Evolutionary conservation across 2,329 filamentous ascomycete species (phyloP).

Genomic region (Ascochyta lentis): DNA sequence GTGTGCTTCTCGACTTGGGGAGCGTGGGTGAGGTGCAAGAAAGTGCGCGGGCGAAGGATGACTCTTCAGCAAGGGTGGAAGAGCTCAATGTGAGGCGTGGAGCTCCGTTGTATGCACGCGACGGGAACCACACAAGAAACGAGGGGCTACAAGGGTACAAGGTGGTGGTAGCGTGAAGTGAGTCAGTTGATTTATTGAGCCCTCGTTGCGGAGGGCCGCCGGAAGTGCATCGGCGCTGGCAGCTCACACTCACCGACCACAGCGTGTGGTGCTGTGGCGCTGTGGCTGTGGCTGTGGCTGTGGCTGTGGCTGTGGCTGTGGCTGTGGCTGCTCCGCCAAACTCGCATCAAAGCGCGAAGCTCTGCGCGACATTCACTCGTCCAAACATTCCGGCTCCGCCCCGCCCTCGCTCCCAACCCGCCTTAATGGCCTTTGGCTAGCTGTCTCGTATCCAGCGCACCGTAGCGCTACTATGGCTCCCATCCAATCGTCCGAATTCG

Average conservation of each 20-base stretch:
- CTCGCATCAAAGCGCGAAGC: conserved; percentile 27
- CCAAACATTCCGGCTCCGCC: conserved; percentile 31
- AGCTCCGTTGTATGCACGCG: not conserved
- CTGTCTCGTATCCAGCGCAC: conserved; percentile 37
- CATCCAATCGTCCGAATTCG: conserved; percentile 60
- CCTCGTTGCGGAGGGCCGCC: conserved; percentile 12
- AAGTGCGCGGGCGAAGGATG: not conserved
- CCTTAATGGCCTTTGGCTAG: conserved; percentile 46
- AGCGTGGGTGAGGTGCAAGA: not conserved
- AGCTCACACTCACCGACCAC: too few relatives aligned
- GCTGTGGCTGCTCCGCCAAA: conserved; percentile 15
- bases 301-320: conserved; percentile 4
- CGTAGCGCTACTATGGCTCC: conserved; percentile 48
- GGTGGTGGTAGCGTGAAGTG: conserved; percentile 6
- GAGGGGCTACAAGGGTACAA: not conserved
- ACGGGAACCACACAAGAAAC: not conserved
- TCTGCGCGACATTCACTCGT: conserved; percentile 22
- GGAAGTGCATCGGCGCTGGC: conserved; percentile 5
- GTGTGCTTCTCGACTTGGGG: not conserved
- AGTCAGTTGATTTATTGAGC: conserved; percentile 15
- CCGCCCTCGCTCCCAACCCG: conserved; percentile 21
- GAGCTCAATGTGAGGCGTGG: not conserved
- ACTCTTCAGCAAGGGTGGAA: not conserved
- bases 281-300: conserved; percentile 9
- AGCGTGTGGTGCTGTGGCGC: too few relatives aligned